Conservation (phyloP, 2,329 filamentous ascomycete genomes). For the Ascochyta lentis region DNA sequence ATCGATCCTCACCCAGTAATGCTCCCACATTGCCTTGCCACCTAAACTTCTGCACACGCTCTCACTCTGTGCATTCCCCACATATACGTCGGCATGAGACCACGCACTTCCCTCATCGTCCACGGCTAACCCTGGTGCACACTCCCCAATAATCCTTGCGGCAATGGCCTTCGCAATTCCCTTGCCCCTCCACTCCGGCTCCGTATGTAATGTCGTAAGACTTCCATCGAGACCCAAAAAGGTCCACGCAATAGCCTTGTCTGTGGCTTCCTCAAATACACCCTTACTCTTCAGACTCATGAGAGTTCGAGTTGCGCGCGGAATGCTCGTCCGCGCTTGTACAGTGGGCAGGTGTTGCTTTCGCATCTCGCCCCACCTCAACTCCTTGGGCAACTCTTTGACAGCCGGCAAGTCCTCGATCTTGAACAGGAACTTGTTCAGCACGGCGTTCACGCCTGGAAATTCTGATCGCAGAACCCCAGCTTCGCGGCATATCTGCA, state of each 20-base stretch:
- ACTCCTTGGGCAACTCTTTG: conserved; percentile 52
- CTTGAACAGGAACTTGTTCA: conserved; percentile 66
- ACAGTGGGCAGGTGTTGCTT: conserved; percentile 64
- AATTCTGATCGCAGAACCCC: conserved; percentile 39
- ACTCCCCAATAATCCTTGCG: conserved; percentile 62
- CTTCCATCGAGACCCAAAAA: conserved; percentile 69
- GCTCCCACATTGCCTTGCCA: conserved; percentile 62
- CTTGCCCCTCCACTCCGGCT: conserved; percentile 64
- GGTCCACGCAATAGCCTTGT: conserved; percentile 67
- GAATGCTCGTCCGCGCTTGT: conserved; percentile 56
- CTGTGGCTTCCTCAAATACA: conserved; percentile 54
- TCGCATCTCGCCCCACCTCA: conserved; percentile 63
- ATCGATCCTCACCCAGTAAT: conserved; percentile 64
- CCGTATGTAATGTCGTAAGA: conserved; percentile 67
- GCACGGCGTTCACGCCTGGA: conserved; percentile 38
- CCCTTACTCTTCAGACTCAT: conserved; percentile 48
- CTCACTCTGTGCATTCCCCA: conserved; percentile 66
- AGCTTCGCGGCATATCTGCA: conserved; percentile 29
- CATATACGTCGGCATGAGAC: conserved; percentile 69
- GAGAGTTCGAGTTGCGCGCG: conserved; percentile 58
- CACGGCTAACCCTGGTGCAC: conserved; percentile 38
- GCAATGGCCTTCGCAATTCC: conserved; percentile 70
- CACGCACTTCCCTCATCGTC: conserved; percentile 55
- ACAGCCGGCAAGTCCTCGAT: conserved; percentile 54
- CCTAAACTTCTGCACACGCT: conserved; percentile 68